These are phyloP conservation scores for Kwoniella sp. DNA, from an alignment of 768 basidiomycete species.

Conservation along the genomic window DNA sequence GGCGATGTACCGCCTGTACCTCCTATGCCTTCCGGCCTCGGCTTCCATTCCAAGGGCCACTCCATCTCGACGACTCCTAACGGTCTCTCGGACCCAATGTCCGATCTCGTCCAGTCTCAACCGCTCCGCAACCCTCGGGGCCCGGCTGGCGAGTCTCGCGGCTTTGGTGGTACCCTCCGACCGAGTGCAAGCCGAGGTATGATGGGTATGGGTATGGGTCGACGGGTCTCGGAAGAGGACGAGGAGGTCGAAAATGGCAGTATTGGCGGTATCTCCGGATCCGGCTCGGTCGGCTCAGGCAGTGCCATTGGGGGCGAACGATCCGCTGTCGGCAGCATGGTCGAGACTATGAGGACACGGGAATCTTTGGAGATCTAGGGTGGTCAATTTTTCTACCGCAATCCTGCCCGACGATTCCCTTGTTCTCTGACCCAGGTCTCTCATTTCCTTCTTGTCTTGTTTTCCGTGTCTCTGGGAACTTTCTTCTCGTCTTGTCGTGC, in stretches of 20 bases:
- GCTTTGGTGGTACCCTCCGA: conserved; percentile 34
- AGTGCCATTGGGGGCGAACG: conserved; percentile 13
- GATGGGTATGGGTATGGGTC: conserved; percentile 9
- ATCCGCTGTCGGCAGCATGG: conserved; percentile 10
- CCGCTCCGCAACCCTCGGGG: conserved; percentile 51
- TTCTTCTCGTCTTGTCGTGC: neutral
- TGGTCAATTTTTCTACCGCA: too few relatives aligned
- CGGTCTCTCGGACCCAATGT: neutral
- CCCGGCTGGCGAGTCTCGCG: conserved; percentile 47
- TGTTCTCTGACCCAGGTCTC: neutral
- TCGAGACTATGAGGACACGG: conserved; percentile 41
- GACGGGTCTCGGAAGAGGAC: conserved; percentile 27
- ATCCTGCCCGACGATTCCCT: too few relatives aligned
- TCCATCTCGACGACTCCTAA: conserved; percentile 20
- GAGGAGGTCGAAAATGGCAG: conserved; percentile 20
- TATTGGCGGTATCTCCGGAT: conserved; percentile 15
- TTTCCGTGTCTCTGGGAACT: neutral
- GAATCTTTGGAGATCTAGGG: conserved; percentile 39
- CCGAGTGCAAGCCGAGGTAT: conserved; percentile 11
- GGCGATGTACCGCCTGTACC: conserved; percentile 46
- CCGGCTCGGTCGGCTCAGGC: conserved; percentile 17
- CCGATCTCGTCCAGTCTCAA: conserved; percentile 8
- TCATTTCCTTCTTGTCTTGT: neutral
- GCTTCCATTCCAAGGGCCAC: conserved; percentile 18
- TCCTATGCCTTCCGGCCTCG: conserved; percentile 38